Evolutionary conservation across 176 grass and related monocot species (phyloP).

Genomic region (Zoysia pacifica): DNA sequence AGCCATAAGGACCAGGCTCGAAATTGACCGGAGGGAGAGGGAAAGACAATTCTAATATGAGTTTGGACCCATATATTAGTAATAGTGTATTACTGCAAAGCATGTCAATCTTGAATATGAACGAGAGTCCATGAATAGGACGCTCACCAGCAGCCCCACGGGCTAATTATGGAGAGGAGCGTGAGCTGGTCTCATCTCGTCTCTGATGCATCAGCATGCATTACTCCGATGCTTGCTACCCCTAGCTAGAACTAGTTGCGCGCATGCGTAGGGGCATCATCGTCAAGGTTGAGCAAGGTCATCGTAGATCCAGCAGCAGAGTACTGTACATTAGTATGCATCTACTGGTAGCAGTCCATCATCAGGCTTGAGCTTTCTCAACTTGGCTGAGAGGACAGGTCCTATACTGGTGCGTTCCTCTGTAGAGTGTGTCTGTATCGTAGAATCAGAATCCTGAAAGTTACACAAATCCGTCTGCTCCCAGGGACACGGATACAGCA

Average conservation of each 20-base stretch:
- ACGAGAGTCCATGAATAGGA: constrained; percentile 45
- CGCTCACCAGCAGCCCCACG: constrained; percentile 32
- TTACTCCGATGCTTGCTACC: neutral
- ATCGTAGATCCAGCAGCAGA: neutral
- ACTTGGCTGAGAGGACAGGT: neutral
- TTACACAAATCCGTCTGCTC: constrained; percentile 48
- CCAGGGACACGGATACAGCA: constrained; percentile 24
- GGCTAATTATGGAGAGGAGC: constrained; percentile 46
- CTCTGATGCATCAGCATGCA: constrained; percentile 7
- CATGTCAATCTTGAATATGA: constrained; percentile 10
- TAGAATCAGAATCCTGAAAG: constrained; percentile 45
- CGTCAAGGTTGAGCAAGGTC: neutral
- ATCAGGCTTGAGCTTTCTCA: constrained; percentile 17
- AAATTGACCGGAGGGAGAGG: too few species aligned
- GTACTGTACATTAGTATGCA: too few species aligned
- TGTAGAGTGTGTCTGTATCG: constrained; percentile 19
- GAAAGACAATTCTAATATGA: too few species aligned
- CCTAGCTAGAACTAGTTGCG: neutral
- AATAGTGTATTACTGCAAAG: too few species aligned
- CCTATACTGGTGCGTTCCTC: neutral
- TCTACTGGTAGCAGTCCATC: neutral
- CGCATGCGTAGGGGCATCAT: neutral
- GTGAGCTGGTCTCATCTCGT: constrained; percentile 40
- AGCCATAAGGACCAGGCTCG: too few species aligned
- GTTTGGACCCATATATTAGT: too few species aligned